Conservation (phyloP, 495 filamentous ascomycete species). For the Chaetomidium leptoderma region DNA sequence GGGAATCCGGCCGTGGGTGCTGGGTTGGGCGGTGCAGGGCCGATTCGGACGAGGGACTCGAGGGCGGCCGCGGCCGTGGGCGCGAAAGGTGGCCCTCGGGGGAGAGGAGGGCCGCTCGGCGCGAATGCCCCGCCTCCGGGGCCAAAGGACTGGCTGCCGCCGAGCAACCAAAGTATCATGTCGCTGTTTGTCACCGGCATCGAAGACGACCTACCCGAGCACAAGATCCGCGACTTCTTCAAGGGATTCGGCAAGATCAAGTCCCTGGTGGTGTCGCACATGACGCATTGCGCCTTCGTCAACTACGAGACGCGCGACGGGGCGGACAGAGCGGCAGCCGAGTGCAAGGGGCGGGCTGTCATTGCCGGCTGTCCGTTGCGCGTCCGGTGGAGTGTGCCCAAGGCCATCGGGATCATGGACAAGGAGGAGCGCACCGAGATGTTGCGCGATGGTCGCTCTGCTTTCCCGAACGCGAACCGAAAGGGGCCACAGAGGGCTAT, state of each 20-base stretch:
- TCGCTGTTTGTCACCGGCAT: slow-evolving; percentile 93
- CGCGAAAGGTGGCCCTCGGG: slow-evolving; percentile 37
- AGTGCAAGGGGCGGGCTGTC: slow-evolving; percentile 82
- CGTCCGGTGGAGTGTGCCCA: slow-evolving; percentile 88
- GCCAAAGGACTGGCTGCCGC: slow-evolving; percentile 77
- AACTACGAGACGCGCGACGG: slow-evolving; percentile 80
- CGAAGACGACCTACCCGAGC: slow-evolving; percentile 92
- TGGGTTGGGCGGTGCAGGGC: slow-evolving; percentile 53
- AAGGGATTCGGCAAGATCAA: slow-evolving; percentile 79
- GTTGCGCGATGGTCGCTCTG: slow-evolving; percentile 65
- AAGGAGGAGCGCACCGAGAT: slow-evolving; percentile 71
- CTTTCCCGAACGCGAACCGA: slow-evolving; percentile 40
- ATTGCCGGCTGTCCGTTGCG: slow-evolving; percentile 79
- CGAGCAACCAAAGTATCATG: slow-evolving; percentile 74
- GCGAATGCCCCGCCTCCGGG: slow-evolving; percentile 68
- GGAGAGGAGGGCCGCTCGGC: slow-evolving; percentile 59
- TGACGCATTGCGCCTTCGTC: slow-evolving; percentile 93
- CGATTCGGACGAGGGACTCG: slow-evolving; percentile 64
- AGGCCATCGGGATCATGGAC: slow-evolving; percentile 83
- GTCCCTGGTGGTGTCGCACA: slow-evolving; percentile 89
- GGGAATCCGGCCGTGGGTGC: slow-evolving; percentile 45
- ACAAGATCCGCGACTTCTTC: slow-evolving; percentile 86
- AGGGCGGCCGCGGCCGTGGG: slow-evolving; percentile 50
- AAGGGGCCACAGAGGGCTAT: slow-evolving; percentile 35
- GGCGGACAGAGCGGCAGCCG: slow-evolving; percentile 77